Base-by-base conservation (phyloP, 2,329 filamentous ascomycete species). In the Diaporthe vaccinii region DNA sequence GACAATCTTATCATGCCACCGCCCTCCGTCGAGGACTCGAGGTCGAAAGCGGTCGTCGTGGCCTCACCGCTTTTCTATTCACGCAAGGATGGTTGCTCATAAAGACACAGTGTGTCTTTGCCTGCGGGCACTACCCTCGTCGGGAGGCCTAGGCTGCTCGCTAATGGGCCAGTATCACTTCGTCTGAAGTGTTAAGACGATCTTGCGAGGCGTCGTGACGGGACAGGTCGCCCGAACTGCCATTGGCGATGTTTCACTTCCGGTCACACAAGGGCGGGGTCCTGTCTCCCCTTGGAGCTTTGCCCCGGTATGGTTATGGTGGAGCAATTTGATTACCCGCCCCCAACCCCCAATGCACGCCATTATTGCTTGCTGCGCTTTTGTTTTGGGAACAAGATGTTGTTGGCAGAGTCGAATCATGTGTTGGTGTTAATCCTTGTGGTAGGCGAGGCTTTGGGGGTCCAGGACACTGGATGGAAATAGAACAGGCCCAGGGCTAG, bases 221-320 rank as follows among this genome's bases (percentile, higher is more conserved):
- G 68, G 44, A 55, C 71, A 49, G 61, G 41, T 75, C 70, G 73
- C 49, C 70, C 73, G 65, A 68, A 69, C 62, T 44, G 53, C 41
- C 15, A 76, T 76, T 76, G 73, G 75, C 20, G 61, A 73, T 70
- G 75, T 76, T 76, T 76, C 75, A 76, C 51, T 46, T 62, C n/a
- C 25, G 57, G 75, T 76, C 70, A 71, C 75, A 76, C 75, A 73
- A 70, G 75, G 44, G 73, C 69, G 75, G 75, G 75, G 73, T 71
- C 49, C 57, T 41, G 55, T 59, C 44, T 58, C 59, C 71, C 58
- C 71, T 46, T 65, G 46, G 58, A 53, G 71, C 71, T 73, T 55
- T 65, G 71, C 58, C 71, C 71, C 36, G 46, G 46, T 36, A n/a
- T 55, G 58, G 58, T 51, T 28, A 12, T 51, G 57, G 70, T 73